These are phyloP conservation scores for Elaphomyces granulatus DNA, from an alignment of 495 filamentous ascomycete genomes.

Conservation along the genomic window DNA sequence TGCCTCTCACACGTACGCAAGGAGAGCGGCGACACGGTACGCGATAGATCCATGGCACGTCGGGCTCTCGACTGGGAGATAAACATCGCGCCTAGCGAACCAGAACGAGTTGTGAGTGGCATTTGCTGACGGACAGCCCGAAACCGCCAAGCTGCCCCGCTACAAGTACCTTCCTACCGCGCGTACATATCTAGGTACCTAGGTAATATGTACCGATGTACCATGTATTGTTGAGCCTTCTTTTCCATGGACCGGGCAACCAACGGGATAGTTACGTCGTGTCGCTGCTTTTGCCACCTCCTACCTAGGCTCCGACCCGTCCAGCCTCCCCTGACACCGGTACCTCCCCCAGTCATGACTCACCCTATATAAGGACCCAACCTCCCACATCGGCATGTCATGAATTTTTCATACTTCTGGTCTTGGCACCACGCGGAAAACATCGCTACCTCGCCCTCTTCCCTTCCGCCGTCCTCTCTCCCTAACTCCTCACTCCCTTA, in stretches of 20 bases:
- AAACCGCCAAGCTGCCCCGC: no score
- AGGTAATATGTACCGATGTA: no score
- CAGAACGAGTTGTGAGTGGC: no score
- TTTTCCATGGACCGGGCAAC: no score
- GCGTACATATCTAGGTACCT: no score
- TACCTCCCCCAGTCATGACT: constrained; percentile 17
- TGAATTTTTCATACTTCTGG: constrained; percentile 27
- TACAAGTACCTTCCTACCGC: no score
- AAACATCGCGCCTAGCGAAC: neutral
- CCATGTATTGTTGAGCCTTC: no score
- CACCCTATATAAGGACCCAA: constrained; percentile 36
- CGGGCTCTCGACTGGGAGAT: no score
- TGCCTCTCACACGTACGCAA: no score
- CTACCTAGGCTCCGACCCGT: constrained; percentile 19
- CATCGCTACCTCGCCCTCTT: constrained; percentile 12
- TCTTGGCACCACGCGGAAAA: constrained; percentile 35
- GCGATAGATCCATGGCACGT: neutral
- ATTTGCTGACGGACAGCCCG: no score
- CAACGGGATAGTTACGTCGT: neutral
- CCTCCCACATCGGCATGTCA: constrained; percentile 25
- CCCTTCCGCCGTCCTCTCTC: constrained; percentile 17
- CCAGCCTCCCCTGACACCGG: constrained; percentile 29
- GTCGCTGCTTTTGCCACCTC: constrained; percentile 33
- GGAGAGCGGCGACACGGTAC: neutral
- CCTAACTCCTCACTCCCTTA: constrained; percentile 10